Evolutionary conservation across 2,329 filamentous ascomycete species (phyloP), one percentile per base, ranked within the genome.

Genomic region (Cladosporium colombiae): DNA sequence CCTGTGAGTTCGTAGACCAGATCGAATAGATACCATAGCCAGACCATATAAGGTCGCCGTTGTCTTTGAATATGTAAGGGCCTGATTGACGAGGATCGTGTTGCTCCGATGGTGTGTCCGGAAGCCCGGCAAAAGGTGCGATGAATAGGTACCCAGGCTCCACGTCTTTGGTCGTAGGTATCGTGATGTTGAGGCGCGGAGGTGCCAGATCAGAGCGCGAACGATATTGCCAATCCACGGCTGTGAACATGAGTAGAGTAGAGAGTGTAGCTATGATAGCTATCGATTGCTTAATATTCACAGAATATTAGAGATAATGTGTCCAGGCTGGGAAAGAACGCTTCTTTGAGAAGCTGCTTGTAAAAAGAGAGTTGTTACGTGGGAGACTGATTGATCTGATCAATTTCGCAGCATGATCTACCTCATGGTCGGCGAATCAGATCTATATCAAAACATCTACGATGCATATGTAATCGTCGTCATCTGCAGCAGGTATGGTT

Each of bases 181-280:
- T 69, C 31, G 70, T 61, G 68, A 76, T 71, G 35, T 73, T 73
- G 35, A 77, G 71, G 66, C 74, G 75, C 11, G 77, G 76, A 13
- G 78, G 74, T 66, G 77, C 75, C n/a, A 79, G 70, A 66, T 79
- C 77, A 25, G 81, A 76, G 23, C 70, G 69, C 8, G 73, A 83
- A 64, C 80, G 62, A 76, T 81, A n/a, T 73, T 87, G 46, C 85
- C 85, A 31, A 82, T 83, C 33, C 81, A 86, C 70, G 80, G 81
- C 64, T 72, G 77, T 61, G 81, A 86, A 79, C 79, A 33, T 60
- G 21, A 55, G 7, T 25, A 52, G 25, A n/a, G 25, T 14, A 1
- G 55, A 40, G 3, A 58, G 2, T 2, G 33, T 33, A 23, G 33
- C 21, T 23, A 21, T 11, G 33, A 18, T 10, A 2, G 2, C 5